phyloP scores from a whole-genome alignment of 768 basidiomycete species.

The Trametes coccinea region DNA sequence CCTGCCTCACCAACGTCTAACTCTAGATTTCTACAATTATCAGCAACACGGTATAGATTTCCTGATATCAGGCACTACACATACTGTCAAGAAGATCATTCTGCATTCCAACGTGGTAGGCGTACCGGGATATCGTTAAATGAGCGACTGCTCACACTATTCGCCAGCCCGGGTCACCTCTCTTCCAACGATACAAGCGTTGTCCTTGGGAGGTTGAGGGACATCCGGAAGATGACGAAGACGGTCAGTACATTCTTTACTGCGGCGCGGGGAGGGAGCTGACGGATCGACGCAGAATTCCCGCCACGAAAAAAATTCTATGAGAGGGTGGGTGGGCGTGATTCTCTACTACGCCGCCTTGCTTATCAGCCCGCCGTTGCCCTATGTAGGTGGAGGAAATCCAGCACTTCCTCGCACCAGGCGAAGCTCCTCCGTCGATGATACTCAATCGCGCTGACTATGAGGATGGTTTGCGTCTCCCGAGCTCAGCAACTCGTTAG shows the following conservation, averaged over 20 bases:
- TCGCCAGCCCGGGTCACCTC: constrained; percentile 78
- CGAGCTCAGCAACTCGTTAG: constrained; percentile 70
- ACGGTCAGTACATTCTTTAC: constrained; percentile 46
- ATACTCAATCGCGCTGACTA: constrained; percentile 76
- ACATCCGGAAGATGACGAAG: constrained; percentile 78
- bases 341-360: no score
- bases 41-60: constrained; percentile 91
- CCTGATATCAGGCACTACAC: constrained; percentile 68
- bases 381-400: constrained; percentile 68
- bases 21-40: constrained; percentile 86
- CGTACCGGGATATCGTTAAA: background rate
- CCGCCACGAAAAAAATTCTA: constrained; percentile 74
- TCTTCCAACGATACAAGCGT: constrained; percentile 89
- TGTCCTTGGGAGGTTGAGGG: constrained; percentile 91
- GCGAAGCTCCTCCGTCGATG: constrained; percentile 79
- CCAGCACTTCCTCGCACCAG: constrained; percentile 72
- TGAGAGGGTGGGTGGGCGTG: constrained; percentile 52
- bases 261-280: background rate
- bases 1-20: background rate
- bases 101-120: constrained; percentile 86
- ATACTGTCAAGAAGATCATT: constrained; percentile 81
- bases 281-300: constrained; percentile 48
- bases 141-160: background rate
- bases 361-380: background rate
- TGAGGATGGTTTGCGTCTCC: constrained; percentile 68